Evolutionary conservation across 2,329 filamentous ascomycete genomes (phyloP).

Genomic region (Monosporascus sp.): DNA sequence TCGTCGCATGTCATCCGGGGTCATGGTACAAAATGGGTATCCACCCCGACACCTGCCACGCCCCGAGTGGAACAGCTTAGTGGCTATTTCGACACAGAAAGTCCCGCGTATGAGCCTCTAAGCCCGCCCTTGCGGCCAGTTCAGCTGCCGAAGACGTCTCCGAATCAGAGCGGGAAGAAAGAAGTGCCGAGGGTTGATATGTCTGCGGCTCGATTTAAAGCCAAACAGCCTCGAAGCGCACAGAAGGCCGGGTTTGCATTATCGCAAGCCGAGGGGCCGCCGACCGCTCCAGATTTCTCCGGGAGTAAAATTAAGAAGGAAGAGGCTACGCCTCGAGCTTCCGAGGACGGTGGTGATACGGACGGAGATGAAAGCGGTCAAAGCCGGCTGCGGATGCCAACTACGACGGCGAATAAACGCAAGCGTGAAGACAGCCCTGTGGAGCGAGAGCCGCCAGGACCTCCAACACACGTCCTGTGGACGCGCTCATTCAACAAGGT

Average conservation of each 20-base stretch:
- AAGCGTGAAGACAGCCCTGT: constrained; percentile 50
- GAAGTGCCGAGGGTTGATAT: constrained; percentile 26
- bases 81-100: constrained; percentile 36
- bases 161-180: constrained; percentile 28
- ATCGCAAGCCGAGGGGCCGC: constrained; percentile 43
- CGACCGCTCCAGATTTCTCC: constrained; percentile 35
- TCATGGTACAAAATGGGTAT: constrained; percentile 54
- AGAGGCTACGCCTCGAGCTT: constrained; percentile 46
- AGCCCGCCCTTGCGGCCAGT: constrained; percentile 45
- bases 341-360: constrained; percentile 51
- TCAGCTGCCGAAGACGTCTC: constrained; percentile 29
- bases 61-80: constrained; percentile 32
- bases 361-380: constrained; percentile 48
- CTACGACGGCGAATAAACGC: constrained; percentile 41
- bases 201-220: constrained; percentile 15
- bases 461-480: constrained; percentile 65
- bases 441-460: constrained; percentile 41
- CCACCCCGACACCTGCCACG: constrained; percentile 52
- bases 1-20: constrained; percentile 27
- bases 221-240: constrained; percentile 30
- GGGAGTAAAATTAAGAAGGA: constrained; percentile 53
- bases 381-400: constrained; percentile 31
- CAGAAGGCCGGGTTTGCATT: constrained; percentile 24
- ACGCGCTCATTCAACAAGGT: constrained; percentile 72
- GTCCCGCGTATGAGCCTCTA: constrained; percentile 53